phyloP scores from a whole-genome alignment of 1,284 basidiomycete genomes.

The Lignosus rhinocerotis region DNA sequence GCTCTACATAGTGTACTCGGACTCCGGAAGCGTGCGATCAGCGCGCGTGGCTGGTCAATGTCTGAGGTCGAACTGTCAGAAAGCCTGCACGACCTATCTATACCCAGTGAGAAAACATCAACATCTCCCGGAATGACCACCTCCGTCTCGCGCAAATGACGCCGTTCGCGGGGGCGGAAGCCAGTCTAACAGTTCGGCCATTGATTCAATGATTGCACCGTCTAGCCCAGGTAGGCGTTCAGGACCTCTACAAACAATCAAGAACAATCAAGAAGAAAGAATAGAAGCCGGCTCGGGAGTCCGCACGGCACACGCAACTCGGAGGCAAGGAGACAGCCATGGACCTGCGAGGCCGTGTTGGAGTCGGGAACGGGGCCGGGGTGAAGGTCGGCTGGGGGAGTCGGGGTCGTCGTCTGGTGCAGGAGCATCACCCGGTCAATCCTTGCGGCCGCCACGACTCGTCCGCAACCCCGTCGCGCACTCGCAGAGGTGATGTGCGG shows the following conservation, averaged over 20 bases:
- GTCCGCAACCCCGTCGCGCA: background rate
- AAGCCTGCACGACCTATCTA: background rate
- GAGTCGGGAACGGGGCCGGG: too few relatives aligned
- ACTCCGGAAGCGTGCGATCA: too few relatives aligned
- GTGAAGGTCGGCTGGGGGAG: background rate
- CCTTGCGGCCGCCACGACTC: slow-evolving; percentile 8
- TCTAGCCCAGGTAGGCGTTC: too few relatives aligned
- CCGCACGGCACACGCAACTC: too few relatives aligned
- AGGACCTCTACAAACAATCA: too few relatives aligned
- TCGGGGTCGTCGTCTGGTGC: background rate
- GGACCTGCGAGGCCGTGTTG: too few relatives aligned
- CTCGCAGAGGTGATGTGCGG: background rate
- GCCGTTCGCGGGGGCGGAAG: background rate
- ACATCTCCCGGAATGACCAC: background rate
- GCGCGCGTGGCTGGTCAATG: too few relatives aligned
- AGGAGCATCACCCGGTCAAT: slow-evolving; percentile 6
- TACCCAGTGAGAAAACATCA: background rate
- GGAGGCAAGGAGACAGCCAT: too few relatives aligned
- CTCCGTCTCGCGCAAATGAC: background rate
- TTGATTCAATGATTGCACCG: too few relatives aligned
- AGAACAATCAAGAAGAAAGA: too few relatives aligned
- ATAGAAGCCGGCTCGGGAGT: too few relatives aligned
- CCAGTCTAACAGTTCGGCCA: background rate
- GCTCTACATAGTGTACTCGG: too few relatives aligned
- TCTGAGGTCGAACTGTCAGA: background rate